Percentiles rank a stretch among this genome's conserved stretches.
Evolutionary conservation across 2,329 filamentous ascomycete genomes (phyloP).

Genomic region (Rosellinia necatrix): DNA sequence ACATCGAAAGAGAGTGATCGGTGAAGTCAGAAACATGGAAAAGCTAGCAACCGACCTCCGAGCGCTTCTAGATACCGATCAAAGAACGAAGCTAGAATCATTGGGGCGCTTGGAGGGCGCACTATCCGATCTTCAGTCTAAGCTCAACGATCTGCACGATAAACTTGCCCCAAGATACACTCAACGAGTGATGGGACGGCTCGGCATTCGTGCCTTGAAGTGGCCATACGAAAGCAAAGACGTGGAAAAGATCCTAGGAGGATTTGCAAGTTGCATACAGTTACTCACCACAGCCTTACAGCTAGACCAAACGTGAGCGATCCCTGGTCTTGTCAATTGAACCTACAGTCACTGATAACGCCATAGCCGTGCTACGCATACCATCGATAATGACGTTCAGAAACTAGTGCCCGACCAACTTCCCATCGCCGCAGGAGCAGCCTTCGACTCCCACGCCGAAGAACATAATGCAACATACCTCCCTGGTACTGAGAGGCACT

Average conservation of each 20-base stretch:
- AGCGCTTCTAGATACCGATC: too few relatives aligned
- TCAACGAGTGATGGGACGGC: conserved; percentile 37
- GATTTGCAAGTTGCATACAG: conserved; percentile 36
- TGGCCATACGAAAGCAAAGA: conserved; percentile 47
- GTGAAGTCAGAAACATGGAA: too few relatives aligned
- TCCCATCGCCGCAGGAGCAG: conserved; percentile 25
- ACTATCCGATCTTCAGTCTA: too few relatives aligned
- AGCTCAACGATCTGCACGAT: conserved; percentile 32
- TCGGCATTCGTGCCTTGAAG: conserved; percentile 43
- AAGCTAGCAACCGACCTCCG: too few relatives aligned
- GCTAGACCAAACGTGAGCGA: conserved; percentile 41
- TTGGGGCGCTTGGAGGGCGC: too few relatives aligned
- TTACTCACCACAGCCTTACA: conserved; percentile 40
- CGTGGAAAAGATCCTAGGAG: conserved; percentile 37
- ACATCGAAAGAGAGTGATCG: too few relatives aligned
- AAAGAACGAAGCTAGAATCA: too few relatives aligned
- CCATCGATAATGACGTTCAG: conserved; percentile 29
- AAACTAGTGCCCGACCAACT: conserved; percentile 28
- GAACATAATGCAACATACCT: conserved; percentile 41
- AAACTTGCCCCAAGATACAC: conserved; percentile 32
- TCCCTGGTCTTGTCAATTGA: neutral
- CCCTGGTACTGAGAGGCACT: conserved; percentile 40
- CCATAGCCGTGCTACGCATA: neutral
- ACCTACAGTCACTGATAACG: neutral
- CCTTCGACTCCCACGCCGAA: conserved; percentile 44